Base-by-base conservation (phyloP, 495 filamentous ascomycete species). In the Cudoniella acicularis region DNA sequence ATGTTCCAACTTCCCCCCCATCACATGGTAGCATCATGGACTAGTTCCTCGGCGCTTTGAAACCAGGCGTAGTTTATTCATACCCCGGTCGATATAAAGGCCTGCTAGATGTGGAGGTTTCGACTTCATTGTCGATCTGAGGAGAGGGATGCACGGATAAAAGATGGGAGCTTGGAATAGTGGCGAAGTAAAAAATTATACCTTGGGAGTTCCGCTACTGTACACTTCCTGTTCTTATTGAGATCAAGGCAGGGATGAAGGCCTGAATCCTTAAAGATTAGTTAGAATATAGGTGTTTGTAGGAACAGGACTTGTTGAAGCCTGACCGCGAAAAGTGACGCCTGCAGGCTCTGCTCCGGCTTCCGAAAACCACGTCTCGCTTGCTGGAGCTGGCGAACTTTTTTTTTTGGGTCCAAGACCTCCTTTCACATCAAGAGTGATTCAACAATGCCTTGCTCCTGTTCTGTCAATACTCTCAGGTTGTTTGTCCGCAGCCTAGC, bases 401-500 rank as follows among this genome's bases (percentile, higher is more conserved):
- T n/a, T n/a, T n/a, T n/a, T 36, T 36, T 36, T 36, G 4, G 4
- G 30, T 36, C 30, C 30, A 36, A 36, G 4, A 13, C 13, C 30
- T 13, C 30, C 30, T 47, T 47, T 47, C 20, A 11, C 17, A 30
- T 30, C 26, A 50, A 49, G 3, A n/a, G 9, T 10, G 18, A 30
- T 23, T 4, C 30, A 45, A 68, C 48, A 20, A 83, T 82, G 80
- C 69, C 52, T 62, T 82, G 79, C 67, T 64, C 68, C 17, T 81
- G 81, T 54, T 71, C 73, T 21, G 70, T 68, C n/a, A 66, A 70
- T 17, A 70, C 77, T 17, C 64, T 82, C 49, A 63, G 70, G 46
- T 64, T 78, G 18, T 84, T 84, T 52, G 67, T 83, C 10, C 71
- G 73, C 24, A 78, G 69, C 54, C 66, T 84, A 49, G 70, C 75